phyloP scores from a whole-genome alignment of 2,329 filamentous ascomycete genomes.

The Geosmithia putterillii region DNA sequence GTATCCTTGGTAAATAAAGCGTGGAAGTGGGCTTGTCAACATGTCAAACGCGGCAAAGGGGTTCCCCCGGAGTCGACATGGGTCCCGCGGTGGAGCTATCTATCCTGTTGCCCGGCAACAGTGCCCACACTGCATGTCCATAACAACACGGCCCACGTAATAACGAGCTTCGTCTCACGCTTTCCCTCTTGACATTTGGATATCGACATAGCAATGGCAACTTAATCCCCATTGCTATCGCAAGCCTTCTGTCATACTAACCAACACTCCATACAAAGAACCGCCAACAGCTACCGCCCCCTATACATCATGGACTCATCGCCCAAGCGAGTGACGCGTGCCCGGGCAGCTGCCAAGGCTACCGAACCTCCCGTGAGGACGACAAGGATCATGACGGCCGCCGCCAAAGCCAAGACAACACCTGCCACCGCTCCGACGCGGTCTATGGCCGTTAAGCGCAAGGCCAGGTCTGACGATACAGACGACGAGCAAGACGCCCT shows the following conservation, averaged over 20 bases:
- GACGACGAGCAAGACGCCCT: slow-evolving; percentile 33
- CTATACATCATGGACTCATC: slow-evolving; percentile 39
- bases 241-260: neutral
- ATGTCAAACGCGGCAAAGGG: neutral
- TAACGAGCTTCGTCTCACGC: neutral
- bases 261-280: neutral
- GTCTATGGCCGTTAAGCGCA: slow-evolving; percentile 28
- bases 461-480: slow-evolving; percentile 39
- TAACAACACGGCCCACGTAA: neutral
- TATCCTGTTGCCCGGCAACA: neutral
- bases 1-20: neutral
- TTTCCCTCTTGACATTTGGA: neutral
- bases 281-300: no score
- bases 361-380: slow-evolving; percentile 23
- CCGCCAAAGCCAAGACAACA: slow-evolving; percentile 32
- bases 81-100: neutral
- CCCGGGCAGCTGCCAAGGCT: slow-evolving; percentile 29
- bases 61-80: no score
- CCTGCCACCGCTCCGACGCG: slow-evolving; percentile 16
- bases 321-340: slow-evolving; percentile 46
- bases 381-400: slow-evolving; percentile 34
- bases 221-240: neutral
- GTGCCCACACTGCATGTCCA: neutral
- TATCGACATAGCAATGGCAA: neutral
- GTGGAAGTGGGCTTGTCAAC: neutral